Conservation (phyloP, 441 rosid species). For the Hura crepitans region DNA sequence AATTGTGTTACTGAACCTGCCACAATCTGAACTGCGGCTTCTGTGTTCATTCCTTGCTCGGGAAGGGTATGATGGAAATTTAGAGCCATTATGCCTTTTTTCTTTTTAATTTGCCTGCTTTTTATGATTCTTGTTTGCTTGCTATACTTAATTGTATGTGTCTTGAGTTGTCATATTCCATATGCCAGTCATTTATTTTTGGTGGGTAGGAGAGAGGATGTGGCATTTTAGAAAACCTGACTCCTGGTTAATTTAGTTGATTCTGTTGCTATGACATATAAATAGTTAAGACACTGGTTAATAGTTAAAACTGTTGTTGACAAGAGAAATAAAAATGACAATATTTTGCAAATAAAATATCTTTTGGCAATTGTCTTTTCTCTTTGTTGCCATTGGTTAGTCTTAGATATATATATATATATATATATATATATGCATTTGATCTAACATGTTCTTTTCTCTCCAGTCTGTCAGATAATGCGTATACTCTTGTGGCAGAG, state of each 20-base stretch:
- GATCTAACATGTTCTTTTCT: slow-evolving; percentile 24
- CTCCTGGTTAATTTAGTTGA: neutral
- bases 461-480: slow-evolving; percentile 88
- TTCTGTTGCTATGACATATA: too few species aligned
- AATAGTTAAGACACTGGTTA: too few species aligned
- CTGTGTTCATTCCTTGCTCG: slow-evolving; percentile 93
- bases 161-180: neutral
- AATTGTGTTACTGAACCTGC: slow-evolving; percentile 63
- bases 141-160: neutral
- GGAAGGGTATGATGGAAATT: slow-evolving; percentile 63
- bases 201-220: neutral
- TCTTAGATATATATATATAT: neutral
- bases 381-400: neutral
- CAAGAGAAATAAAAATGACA: too few species aligned
- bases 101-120: neutral
- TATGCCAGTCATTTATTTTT: neutral
- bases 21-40: slow-evolving; percentile 74
- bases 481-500: slow-evolving; percentile 84
- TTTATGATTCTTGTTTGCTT: slow-evolving; percentile 5
- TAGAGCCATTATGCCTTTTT: neutral
- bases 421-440: slow-evolving; percentile 4
- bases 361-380: neutral
- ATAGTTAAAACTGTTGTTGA: too few species aligned
- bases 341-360: too few species aligned
- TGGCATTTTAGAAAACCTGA: neutral